Conservation (phyloP, 2,329 filamentous ascomycete genomes). For the Neofusicoccum parvum region DNA sequence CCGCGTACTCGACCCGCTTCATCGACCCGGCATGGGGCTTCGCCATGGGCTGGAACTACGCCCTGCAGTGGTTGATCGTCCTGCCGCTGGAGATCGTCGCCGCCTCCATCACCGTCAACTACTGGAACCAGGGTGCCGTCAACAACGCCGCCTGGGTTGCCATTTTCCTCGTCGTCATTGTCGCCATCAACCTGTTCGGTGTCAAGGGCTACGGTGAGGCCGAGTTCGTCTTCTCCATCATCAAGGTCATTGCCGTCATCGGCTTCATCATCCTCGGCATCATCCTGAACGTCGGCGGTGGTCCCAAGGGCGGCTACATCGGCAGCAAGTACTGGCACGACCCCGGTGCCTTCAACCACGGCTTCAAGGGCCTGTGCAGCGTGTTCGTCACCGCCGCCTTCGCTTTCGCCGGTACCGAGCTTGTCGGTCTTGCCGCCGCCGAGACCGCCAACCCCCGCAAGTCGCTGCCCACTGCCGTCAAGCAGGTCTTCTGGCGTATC, state of each 20-base stretch:
- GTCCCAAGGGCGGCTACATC: constrained; percentile 66
- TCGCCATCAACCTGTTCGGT: constrained; percentile 83
- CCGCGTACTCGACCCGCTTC: constrained; percentile 88
- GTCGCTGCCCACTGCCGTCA: constrained; percentile 84
- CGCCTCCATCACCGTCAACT: constrained; percentile 79
- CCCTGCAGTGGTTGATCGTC: constrained; percentile 82
- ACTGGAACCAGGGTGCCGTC: constrained; percentile 63
- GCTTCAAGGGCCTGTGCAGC: constrained; percentile 78
- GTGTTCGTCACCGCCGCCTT: constrained; percentile 79
- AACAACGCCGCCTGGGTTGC: constrained; percentile 67
- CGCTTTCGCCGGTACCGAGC: constrained; percentile 73
- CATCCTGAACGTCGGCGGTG: constrained; percentile 79
- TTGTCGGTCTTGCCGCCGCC: constrained; percentile 74
- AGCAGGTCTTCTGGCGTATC: constrained; percentile 96
- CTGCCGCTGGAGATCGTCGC: constrained; percentile 86
- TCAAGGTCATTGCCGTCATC: constrained; percentile 85
- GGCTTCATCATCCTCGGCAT: constrained; percentile 89
- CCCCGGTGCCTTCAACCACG: constrained; percentile 83
- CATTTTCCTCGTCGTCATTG: constrained; percentile 77
- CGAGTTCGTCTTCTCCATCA: constrained; percentile 84
- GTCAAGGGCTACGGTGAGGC: constrained; percentile 88
- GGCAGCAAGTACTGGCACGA: constrained; percentile 75
- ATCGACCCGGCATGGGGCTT: constrained; percentile 94
- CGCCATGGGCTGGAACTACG: constrained; percentile 97
- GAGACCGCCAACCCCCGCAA: constrained; percentile 78